Evolutionary conservation across 768 basidiomycete genomes (phyloP).

Genomic region (Collybia sp.): DNA sequence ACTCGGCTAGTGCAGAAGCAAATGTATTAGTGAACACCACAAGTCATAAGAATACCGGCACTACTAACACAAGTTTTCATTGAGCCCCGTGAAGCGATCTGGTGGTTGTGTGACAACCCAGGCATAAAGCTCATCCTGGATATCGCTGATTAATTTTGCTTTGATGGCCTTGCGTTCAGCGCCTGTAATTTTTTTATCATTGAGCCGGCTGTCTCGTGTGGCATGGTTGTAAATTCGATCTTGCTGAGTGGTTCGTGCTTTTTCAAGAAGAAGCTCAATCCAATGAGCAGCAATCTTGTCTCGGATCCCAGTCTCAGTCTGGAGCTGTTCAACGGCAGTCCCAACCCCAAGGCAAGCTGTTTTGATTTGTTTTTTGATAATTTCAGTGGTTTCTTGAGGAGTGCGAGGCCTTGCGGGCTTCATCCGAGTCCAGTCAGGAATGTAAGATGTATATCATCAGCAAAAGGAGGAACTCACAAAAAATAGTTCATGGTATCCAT

Average conservation of each 20-base stretch:
- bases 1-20: not conserved
- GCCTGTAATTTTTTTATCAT: not conserved
- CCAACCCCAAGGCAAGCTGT: constrained; percentile 13
- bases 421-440: not conserved
- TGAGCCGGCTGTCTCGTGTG: constrained; percentile 2
- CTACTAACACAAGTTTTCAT: too few species aligned
- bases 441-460: not conserved
- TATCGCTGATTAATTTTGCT: constrained; percentile 5
- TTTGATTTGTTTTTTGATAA: constrained; percentile 8
- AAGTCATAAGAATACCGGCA: too few species aligned
- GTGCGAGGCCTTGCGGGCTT: constrained; percentile 6
- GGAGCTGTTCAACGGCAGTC: constrained; percentile 1
- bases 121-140: constrained; percentile 14
- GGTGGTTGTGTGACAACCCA: constrained; percentile 16
- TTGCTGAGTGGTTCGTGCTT: constrained; percentile 1
- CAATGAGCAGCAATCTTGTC: constrained; percentile 22
- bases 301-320: constrained; percentile 21
- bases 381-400: constrained; percentile 3
- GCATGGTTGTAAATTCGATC: not conserved
- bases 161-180: constrained; percentile 6
- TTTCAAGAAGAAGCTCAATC: constrained; percentile 14
- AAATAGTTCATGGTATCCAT: constrained; percentile 13
- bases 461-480: constrained; percentile 1
- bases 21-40: constrained; percentile 3
- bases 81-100: constrained; percentile 3